Percentiles rank a stretch among this genome's conserved stretches.
Evolutionary conservation across 176 grass and related monocot species (phyloP).

Genomic region (Calamus simplicifolius): DNA sequence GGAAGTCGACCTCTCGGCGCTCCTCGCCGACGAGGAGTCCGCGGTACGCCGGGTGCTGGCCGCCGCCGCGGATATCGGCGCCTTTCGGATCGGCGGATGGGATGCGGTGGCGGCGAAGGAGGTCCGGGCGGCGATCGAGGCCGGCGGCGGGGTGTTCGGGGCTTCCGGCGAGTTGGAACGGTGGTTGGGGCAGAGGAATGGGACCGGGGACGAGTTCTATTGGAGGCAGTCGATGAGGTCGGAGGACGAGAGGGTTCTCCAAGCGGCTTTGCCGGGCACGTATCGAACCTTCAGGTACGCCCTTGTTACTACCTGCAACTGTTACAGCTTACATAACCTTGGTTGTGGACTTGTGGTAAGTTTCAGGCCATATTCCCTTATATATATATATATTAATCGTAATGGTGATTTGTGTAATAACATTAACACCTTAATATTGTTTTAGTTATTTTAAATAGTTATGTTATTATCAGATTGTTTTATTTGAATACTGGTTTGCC

Average conservation of each 20-base stretch:
- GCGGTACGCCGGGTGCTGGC: background rate
- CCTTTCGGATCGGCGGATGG: conserved; percentile 36
- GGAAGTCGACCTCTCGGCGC: conserved; percentile 6
- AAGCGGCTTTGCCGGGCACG: conserved; percentile 17
- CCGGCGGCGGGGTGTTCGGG: conserved; percentile 25
- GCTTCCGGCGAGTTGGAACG: conserved; percentile 18
- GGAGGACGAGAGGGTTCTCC: conserved; percentile 25
- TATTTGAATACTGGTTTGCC: too few species aligned
- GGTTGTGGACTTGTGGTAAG: too few species aligned
- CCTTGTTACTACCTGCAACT: background rate
- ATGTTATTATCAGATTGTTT: too few species aligned
- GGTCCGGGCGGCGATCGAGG: conserved; percentile 27
- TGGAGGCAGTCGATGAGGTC: conserved; percentile 31
- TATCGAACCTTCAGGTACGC: conserved; percentile 51
- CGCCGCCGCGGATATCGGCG: conserved; percentile 26
- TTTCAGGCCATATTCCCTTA: too few species aligned
- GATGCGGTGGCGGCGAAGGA: conserved; percentile 17
- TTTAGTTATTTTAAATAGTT: too few species aligned
- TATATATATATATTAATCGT: too few species aligned
- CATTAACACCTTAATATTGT: too few species aligned
- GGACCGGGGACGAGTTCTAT: conserved; percentile 47
- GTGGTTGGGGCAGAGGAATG: conserved; percentile 24
- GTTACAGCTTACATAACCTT: background rate
- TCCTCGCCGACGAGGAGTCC: conserved; percentile 1
- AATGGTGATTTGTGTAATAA: too few species aligned